Conservation (phyloP, 331 rosid species). For the Prunus yedoensis region DNA sequence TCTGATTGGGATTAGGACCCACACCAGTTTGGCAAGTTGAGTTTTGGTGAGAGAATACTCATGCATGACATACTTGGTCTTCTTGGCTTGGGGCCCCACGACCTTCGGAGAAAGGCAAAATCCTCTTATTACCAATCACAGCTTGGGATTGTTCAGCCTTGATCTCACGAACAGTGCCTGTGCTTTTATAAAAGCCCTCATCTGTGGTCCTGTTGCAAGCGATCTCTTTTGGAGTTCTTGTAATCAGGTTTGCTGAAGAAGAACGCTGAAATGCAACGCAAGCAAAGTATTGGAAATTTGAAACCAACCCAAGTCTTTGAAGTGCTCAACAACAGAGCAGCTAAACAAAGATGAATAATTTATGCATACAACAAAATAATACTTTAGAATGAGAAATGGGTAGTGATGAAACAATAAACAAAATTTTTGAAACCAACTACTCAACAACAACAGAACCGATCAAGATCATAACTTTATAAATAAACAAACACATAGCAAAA, state of each 20-base stretch:
- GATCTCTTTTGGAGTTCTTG: slow-evolving; percentile 35
- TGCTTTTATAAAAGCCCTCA: slow-evolving; percentile 50
- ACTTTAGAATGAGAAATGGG: too few relatives aligned
- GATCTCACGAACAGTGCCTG: slow-evolving; percentile 36
- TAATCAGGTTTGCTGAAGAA: slow-evolving; percentile 39
- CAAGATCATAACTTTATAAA: not conserved
- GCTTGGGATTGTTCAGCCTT: slow-evolving; percentile 12
- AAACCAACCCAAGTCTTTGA: not conserved
- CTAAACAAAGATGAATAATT: not conserved
- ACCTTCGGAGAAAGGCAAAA: slow-evolving; percentile 38
- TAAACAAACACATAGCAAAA: not conserved
- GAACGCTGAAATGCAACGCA: slow-evolving; percentile 17
- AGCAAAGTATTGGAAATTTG: too few relatives aligned
- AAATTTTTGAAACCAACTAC: not conserved
- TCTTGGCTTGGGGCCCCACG: slow-evolving; percentile 10
- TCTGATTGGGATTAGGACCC: not conserved
- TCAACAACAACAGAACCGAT: too few relatives aligned
- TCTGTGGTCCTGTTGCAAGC: slow-evolving; percentile 42
- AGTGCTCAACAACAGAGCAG: not conserved
- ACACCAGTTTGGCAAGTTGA: not conserved
- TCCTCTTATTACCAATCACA: slow-evolving; percentile 55
- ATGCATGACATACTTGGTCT: slow-evolving; percentile 51
- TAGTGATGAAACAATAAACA: not conserved
- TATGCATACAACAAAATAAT: too few relatives aligned
- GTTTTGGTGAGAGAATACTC: slow-evolving; percentile 35